A percentile compares a stretch with the other conserved stretches of the same genome.
These are phyloP conservation scores for Arthrobotrys iridis DNA, from an alignment of 2,329 filamentous ascomycete genomes.

Conservation along the genomic window DNA sequence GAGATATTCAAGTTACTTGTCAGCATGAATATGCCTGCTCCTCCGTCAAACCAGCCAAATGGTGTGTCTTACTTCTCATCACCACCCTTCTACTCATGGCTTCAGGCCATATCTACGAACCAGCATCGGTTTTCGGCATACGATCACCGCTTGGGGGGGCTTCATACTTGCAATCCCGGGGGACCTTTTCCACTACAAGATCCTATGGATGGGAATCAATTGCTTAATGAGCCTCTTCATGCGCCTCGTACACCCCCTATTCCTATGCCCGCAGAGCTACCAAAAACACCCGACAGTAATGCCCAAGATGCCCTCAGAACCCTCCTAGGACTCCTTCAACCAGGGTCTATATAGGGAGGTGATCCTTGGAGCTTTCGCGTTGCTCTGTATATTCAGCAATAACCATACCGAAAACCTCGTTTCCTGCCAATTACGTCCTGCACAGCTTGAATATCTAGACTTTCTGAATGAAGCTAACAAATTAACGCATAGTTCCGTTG, in stretches of 20 bases:
- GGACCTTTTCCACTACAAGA: slow-evolving; percentile 31
- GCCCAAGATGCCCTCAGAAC: slow-evolving; percentile 18
- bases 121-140: slow-evolving; percentile 16
- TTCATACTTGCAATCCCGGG: not conserved
- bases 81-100: slow-evolving; percentile 29
- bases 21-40: slow-evolving; percentile 71
- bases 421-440: not conserved
- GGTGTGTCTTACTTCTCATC: slow-evolving; percentile 53
- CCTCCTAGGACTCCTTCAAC: slow-evolving; percentile 21
- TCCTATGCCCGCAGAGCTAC: not conserved
- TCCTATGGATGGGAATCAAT: not conserved
- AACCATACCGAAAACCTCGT: not conserved
- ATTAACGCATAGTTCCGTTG: slow-evolving; percentile 25
- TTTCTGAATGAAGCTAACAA: slow-evolving; percentile 4
- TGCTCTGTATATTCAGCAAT: not conserved
- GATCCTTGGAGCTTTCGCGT: not conserved
- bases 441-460: not conserved
- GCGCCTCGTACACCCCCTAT: not conserved
- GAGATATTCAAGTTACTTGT: slow-evolving; percentile 79
- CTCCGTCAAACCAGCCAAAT: slow-evolving; percentile 42
- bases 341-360: not conserved
- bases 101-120: slow-evolving; percentile 42
- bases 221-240: not conserved
- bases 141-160: not conserved
- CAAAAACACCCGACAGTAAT: slow-evolving; percentile 10